Conservation (phyloP, 352 stramenopile genomes). For the Peronosclerospora sorghi region DNA sequence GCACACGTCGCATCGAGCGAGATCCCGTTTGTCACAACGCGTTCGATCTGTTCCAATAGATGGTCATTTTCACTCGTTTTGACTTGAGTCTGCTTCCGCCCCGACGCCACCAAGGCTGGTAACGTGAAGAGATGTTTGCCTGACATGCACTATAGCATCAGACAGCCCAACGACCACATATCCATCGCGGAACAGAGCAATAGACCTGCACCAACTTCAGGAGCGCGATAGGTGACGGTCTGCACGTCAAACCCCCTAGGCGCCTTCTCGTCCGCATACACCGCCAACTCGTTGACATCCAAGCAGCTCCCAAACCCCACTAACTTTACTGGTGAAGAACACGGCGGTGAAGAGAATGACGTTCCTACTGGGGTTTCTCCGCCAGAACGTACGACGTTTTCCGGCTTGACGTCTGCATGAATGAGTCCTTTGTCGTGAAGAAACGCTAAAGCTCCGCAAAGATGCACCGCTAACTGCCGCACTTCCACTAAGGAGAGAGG, state of each 20-base stretch:
- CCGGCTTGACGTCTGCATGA: too few species aligned
- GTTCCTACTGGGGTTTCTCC: conserved; percentile 9
- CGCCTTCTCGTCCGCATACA: conserved; percentile 22
- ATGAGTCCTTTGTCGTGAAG: too few species aligned
- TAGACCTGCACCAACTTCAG: conserved; percentile 53
- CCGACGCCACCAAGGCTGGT: too few species aligned
- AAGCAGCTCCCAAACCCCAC: conserved; percentile 77
- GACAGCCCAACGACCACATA: too few species aligned
- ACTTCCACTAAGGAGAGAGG: conserved; percentile 28
- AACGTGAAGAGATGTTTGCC: conserved; percentile 27
- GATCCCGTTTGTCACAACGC: too few species aligned
- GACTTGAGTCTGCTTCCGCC: conserved; percentile 5
- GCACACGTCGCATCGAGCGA: too few species aligned
- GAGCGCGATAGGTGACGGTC: conserved; percentile 69
- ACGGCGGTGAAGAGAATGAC: not conserved
- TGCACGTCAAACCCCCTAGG: conserved; percentile 34
- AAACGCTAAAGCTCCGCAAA: conserved; percentile 61
- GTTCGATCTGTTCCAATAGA: conserved; percentile 32
- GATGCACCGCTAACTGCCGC: conserved; percentile 45
- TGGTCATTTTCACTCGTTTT: conserved; percentile 20
- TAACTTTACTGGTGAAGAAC: conserved; percentile 53
- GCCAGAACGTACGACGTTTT: conserved; percentile 20
- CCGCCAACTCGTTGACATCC: conserved; percentile 23
- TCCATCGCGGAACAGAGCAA: conserved; percentile 42
- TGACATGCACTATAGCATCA: conserved; percentile 50